phyloP scores from a whole-genome alignment of 768 basidiomycete species.

The Butyriboletus loyo region DNA sequence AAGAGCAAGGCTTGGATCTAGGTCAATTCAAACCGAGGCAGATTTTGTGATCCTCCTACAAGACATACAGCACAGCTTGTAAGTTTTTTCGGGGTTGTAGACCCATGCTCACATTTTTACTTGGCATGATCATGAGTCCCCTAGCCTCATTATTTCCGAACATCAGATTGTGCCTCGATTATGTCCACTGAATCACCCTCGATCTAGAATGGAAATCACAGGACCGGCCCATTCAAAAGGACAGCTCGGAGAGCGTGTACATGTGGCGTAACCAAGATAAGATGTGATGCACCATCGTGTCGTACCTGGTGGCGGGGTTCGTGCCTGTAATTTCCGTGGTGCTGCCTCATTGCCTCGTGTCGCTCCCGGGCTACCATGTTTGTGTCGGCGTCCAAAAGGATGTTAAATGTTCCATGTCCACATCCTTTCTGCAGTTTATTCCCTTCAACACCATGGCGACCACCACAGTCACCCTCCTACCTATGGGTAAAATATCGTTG shows the following conservation, averaged over 20 bases:
- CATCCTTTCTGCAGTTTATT: neutral
- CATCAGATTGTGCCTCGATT: neutral
- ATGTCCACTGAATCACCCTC: neutral
- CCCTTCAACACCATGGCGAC: slow-evolving; percentile 5
- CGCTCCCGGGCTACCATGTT: neutral
- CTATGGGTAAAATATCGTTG: slow-evolving; percentile 13
- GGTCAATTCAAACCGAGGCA: no score
- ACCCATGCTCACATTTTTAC: neutral
- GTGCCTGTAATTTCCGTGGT: neutral
- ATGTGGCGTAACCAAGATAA: neutral
- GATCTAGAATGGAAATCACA: neutral
- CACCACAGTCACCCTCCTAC: neutral
- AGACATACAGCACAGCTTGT: neutral
- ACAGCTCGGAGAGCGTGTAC: neutral
- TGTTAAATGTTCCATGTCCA: slow-evolving; percentile 1
- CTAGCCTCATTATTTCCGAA: neutral
- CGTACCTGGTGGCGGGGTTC: slow-evolving; percentile 3
- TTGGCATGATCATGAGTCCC: neutral
- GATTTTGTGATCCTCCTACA: no score
- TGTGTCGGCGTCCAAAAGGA: neutral
- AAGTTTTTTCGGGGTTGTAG: no score
- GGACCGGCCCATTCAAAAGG: neutral
- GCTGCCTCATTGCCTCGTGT: neutral
- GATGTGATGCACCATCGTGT: neutral
- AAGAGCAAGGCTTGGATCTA: neutral